Evolutionary conservation across 495 filamentous ascomycete genomes (phyloP).

Genomic region (Hypoxylon intermedium): DNA sequence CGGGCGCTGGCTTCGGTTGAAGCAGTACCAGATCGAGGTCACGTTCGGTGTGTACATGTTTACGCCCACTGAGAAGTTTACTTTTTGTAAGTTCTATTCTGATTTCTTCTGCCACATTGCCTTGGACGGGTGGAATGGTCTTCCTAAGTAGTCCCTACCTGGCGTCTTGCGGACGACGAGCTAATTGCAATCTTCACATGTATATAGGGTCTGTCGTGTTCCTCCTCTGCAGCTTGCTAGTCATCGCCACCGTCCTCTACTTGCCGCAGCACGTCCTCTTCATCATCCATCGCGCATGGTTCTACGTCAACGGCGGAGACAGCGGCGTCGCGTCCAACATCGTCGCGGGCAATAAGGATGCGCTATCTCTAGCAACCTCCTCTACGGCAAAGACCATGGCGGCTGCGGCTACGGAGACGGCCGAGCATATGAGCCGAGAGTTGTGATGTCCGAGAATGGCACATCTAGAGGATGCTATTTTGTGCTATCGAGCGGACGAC

Average conservation of each 20-base stretch:
- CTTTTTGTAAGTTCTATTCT: conserved; percentile 50
- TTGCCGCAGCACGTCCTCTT: conserved; percentile 85
- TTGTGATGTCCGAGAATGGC: conserved; percentile 33
- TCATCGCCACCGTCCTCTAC: conserved; percentile 86
- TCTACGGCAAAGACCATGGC: conserved; percentile 38
- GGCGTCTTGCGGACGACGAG: neutral
- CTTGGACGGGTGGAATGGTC: too few relatives aligned
- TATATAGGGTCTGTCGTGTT: conserved; percentile 85
- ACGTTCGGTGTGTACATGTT: conserved; percentile 58
- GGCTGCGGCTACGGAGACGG: conserved; percentile 41
- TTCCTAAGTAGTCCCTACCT: too few relatives aligned
- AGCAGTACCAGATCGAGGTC: conserved; percentile 62
- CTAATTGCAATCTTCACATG: conserved; percentile 6
- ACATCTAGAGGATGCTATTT: neutral
- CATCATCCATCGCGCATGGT: conserved; percentile 84
- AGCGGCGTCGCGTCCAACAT: conserved; percentile 44
- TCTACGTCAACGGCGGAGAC: conserved; percentile 89
- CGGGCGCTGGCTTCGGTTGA: conserved; percentile 56
- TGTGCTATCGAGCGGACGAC: conserved; percentile 1
- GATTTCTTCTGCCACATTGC: neutral
- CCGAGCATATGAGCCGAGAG: conserved; percentile 46
- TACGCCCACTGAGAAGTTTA: conserved; percentile 56
- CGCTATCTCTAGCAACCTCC: conserved; percentile 39
- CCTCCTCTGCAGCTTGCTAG: conserved; percentile 81
- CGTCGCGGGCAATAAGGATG: conserved; percentile 45